Conservation (phyloP, 306 rosid species). For the Senna tora region DNA sequence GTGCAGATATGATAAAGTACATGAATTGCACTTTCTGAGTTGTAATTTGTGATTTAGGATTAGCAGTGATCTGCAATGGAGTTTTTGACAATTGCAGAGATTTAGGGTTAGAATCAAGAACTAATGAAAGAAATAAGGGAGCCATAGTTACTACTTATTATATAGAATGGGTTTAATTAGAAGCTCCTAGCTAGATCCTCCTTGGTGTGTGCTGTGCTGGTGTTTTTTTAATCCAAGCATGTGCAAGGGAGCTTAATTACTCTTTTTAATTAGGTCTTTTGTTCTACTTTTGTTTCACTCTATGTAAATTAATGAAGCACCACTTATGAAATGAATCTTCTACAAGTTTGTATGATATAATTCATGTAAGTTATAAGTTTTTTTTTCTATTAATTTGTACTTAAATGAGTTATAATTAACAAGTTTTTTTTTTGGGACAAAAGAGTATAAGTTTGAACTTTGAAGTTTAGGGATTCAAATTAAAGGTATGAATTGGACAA, state of each 20-base stretch:
- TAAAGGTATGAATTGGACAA: no score
- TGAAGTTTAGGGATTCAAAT: no score
- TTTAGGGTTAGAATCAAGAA: no score
- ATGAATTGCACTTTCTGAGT: no score
- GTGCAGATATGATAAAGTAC: no score
- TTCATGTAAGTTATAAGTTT: no score
- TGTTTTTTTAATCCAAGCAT: conserved; percentile 58
- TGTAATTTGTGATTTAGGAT: conserved; percentile 2
- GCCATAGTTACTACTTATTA: conserved; percentile 17
- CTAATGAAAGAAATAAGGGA: conserved; percentile 8
- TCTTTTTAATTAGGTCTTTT: conserved; percentile 4
- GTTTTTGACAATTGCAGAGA: conserved; percentile 76
- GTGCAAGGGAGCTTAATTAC: conserved; percentile 41
- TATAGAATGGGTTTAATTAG: background rate
- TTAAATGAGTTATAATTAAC: no score
- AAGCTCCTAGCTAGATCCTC: conserved; percentile 26
- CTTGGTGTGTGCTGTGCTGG: conserved; percentile 42
- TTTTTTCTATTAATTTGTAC: no score
- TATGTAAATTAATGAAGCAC: conserved; percentile 4
- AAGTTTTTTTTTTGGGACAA: no score
- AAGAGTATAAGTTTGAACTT: no score
- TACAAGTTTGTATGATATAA: no score
- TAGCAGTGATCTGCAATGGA: conserved; percentile 58
- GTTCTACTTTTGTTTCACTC: conserved; percentile 26
- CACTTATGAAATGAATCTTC: background rate